phyloP scores from a whole-genome alignment of 148 eudicot genomes.

The Fagopyrum homotropicum region DNA sequence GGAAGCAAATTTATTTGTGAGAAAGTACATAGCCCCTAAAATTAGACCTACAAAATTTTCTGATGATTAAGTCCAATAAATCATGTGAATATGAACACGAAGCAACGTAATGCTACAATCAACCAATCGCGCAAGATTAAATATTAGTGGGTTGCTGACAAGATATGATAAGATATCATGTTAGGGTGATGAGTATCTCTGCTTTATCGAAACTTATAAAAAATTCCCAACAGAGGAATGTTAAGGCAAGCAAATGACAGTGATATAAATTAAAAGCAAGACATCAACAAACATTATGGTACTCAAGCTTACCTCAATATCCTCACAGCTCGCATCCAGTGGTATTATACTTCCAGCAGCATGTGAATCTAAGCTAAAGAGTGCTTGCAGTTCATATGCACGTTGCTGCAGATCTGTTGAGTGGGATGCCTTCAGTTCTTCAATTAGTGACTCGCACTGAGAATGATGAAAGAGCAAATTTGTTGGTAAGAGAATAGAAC shows the following conservation, averaged over 20 bases:
- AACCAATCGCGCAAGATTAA: background rate
- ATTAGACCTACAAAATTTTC: background rate
- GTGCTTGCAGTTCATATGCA: constrained; percentile 88
- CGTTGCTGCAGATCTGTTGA: constrained; percentile 99
- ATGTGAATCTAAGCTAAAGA: constrained; percentile 54
- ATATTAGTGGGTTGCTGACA: background rate
- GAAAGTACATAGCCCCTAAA: background rate
- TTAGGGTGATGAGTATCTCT: background rate
- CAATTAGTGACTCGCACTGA: constrained; percentile 93
- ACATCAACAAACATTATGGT: background rate
- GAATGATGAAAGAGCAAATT: constrained; percentile 15
- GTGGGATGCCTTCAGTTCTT: constrained; percentile 82
- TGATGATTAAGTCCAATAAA: background rate
- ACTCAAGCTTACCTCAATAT: constrained; percentile 61
- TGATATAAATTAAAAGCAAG: background rate
- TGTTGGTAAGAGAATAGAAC: background rate
- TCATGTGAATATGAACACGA: background rate
- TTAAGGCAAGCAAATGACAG: background rate
- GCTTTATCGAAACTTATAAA: background rate
- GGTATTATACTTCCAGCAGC: constrained; percentile 70
- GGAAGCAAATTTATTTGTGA: background rate
- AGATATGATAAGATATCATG: background rate
- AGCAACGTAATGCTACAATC: background rate
- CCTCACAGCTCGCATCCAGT: constrained; percentile 87
- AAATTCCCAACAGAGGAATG: background rate